phyloP scores from a whole-genome alignment of 306 rosid genomes.

The Psophocarpus tetragonolobus region DNA sequence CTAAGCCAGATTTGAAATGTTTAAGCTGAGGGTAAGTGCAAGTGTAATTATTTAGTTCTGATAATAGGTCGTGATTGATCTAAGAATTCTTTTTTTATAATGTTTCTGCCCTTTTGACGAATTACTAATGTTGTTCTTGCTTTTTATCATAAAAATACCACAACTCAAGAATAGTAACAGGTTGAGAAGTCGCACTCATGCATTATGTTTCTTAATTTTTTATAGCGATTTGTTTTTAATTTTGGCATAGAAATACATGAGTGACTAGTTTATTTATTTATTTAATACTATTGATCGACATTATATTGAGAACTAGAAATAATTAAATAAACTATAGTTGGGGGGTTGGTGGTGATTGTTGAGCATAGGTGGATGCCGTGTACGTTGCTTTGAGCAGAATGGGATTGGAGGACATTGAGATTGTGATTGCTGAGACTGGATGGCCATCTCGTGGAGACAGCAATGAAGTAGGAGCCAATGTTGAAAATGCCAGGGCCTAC shows the following conservation, averaged over 20 bases:
- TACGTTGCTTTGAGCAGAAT: conserved; percentile 50
- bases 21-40: background rate
- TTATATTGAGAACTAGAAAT: no score
- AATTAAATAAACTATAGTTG: no score
- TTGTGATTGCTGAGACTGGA: conserved; percentile 76
- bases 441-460: conserved; percentile 70
- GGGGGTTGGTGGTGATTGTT: no score
- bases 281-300: no score
- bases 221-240: background rate
- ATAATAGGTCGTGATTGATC: background rate
- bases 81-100: background rate
- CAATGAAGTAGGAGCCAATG: conserved; percentile 58
- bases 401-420: conserved; percentile 61
- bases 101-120: background rate
- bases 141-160: background rate
- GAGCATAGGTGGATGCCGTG: conserved; percentile 69
- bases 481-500: conserved; percentile 70
- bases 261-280: background rate
- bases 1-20: background rate
- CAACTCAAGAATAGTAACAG: background rate
- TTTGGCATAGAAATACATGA: background rate
- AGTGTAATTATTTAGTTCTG: background rate
- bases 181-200: conserved; percentile 13
- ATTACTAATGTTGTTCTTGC: background rate
- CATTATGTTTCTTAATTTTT: background rate